Conservation (phyloP, 768 basidiomycete genomes). For the Gloeostereum incarnatum region DNA sequence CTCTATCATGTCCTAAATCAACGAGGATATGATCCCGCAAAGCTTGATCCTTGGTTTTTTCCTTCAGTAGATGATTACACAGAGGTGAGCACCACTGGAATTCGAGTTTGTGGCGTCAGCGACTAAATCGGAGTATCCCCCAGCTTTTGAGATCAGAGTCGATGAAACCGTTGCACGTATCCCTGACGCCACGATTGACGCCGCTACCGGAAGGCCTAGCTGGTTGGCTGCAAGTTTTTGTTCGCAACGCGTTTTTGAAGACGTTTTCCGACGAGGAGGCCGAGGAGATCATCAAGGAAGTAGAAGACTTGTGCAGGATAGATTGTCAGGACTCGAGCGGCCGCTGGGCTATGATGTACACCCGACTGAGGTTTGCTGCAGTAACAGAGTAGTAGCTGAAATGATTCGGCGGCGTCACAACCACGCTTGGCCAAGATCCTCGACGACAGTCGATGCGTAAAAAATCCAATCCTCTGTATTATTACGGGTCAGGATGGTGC, state of each 20-base stretch:
- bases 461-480: too few relatives aligned
- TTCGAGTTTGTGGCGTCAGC: conserved; percentile 42
- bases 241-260: conserved; percentile 47
- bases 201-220: conserved; percentile 39
- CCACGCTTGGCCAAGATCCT: too few relatives aligned
- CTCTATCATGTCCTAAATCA: conserved; percentile 42
- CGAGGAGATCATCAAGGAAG: conserved; percentile 50
- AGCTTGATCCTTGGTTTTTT: conserved; percentile 79
- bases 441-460: too few relatives aligned
- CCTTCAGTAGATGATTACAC: conserved; percentile 63
- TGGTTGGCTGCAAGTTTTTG: conserved; percentile 68
- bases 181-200: conserved; percentile 46
- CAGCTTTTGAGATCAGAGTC: background rate
- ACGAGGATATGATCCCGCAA: conserved; percentile 47
- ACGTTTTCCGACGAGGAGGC: conserved; percentile 45
- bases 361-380: conserved; percentile 57
- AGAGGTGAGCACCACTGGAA: conserved; percentile 36
- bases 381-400: conserved; percentile 26
- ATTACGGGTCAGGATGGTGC: too few relatives aligned
- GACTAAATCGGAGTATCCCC: too few relatives aligned
- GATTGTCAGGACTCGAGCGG: conserved; percentile 52
- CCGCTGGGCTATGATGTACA: conserved; percentile 68
- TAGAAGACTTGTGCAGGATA: conserved; percentile 41
- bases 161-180: conserved; percentile 22
- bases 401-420: too few relatives aligned